phyloP scores from a whole-genome alignment of 495 filamentous ascomycete genomes.

The Penicillium canescens region DNA sequence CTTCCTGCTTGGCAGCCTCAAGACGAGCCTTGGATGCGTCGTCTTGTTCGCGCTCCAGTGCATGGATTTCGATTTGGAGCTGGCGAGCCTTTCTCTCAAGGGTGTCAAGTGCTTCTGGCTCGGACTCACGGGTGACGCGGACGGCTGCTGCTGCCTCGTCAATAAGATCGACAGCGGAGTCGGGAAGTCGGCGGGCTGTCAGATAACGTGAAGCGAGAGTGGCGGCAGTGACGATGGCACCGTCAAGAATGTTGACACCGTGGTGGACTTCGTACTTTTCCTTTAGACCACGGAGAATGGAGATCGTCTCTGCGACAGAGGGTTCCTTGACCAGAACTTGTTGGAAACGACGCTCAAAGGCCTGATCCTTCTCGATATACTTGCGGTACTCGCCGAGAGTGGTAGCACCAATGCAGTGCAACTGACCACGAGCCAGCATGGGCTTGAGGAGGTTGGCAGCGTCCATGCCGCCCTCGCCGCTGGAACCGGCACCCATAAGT shows the following conservation, averaged over 20 bases:
- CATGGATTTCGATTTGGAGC: constrained; percentile 94
- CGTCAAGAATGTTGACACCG: constrained; percentile 92
- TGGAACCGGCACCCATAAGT: constrained; percentile 92
- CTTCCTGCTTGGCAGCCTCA: constrained; percentile 79
- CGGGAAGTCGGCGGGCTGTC: constrained; percentile 84
- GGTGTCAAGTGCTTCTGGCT: constrained; percentile 91
- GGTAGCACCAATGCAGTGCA: constrained; percentile 97
- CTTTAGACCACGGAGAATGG: constrained; percentile 94
- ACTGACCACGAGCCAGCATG: constrained; percentile 91
- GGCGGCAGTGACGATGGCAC: constrained; percentile 87
- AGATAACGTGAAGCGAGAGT: constrained; percentile 89
- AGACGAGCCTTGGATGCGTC: constrained; percentile 84
- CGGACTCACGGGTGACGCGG: constrained; percentile 89
- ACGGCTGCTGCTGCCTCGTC: constrained; percentile 97
- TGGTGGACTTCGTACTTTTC: constrained; percentile 98
- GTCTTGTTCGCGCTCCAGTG: constrained; percentile 89
- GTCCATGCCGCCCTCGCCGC: constrained; percentile 97
- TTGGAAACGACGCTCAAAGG: constrained; percentile 97
- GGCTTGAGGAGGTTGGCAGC: constrained; percentile 96
- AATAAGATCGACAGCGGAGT: constrained; percentile 94
- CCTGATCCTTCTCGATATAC: constrained; percentile 98
- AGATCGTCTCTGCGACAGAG: constrained; percentile 83
- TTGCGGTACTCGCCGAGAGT: constrained; percentile 95
- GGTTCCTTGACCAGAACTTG: constrained; percentile 97
- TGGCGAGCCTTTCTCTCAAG: constrained; percentile 86